These are phyloP conservation scores for Kazachstania sp. DNA, from an alignment of 1,139 yeast species.

Conservation along the genomic window DNA sequence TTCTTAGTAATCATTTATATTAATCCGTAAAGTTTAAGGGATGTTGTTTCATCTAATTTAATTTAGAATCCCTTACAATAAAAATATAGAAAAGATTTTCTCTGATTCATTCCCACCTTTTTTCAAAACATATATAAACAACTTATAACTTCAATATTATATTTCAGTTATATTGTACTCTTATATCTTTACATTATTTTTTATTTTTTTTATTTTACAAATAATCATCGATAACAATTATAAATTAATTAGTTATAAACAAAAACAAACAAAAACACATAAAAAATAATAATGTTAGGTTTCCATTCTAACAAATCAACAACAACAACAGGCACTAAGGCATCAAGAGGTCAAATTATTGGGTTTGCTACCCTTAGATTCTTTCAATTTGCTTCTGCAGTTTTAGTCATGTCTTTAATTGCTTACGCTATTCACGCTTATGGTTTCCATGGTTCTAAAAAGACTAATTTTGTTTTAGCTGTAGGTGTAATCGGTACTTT, in stretches of 20 bases:
- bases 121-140: neutral
- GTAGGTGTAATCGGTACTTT: conserved; percentile 20
- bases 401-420: conserved; percentile 20
- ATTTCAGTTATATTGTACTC: no score
- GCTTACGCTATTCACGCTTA: conserved; percentile 16
- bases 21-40: no score
- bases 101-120: no score
- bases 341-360: neutral
- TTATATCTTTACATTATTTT: neutral
- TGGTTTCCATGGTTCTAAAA: conserved; percentile 15
- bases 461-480: conserved; percentile 22
- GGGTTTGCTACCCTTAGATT: conserved; percentile 9
- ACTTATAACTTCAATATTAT: neutral
- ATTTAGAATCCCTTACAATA: no score
- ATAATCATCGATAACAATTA: neutral
- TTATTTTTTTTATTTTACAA: neutral
- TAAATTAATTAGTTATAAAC: neutral
- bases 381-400: conserved; percentile 18
- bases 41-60: no score
- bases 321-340: neutral
- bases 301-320: neutral
- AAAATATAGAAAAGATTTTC: no score
- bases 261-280: neutral
- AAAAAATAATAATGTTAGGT: neutral
- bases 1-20: no score